A percentile compares a stretch with the other conserved stretches of the same genome.
Evolutionary conservation across 345 rosid species (phyloP).

Genomic region (Eucalyptus pauciflora): DNA sequence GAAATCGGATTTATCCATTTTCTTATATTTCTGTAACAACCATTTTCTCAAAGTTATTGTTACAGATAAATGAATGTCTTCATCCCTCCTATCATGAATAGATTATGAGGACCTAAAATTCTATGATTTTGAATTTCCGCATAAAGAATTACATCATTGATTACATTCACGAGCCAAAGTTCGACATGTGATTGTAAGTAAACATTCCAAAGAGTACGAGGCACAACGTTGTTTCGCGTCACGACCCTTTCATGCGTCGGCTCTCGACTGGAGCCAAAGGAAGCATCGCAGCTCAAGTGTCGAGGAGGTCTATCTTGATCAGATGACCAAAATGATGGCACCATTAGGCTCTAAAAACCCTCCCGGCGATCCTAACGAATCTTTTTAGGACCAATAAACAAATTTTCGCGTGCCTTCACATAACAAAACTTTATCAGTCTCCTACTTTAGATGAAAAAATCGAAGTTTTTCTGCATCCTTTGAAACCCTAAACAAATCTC

Average conservation of each 20-base stretch:
- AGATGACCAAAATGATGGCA: background rate
- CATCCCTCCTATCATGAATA: too few relatives aligned
- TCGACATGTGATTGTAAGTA: background rate
- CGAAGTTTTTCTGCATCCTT: background rate
- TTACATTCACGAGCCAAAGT: background rate
- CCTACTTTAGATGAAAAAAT: background rate
- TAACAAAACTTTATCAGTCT: background rate
- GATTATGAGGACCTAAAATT: too few relatives aligned
- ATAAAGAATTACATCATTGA: too few relatives aligned
- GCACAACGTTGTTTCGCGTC: background rate
- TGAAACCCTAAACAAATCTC: background rate
- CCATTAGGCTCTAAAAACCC: background rate
- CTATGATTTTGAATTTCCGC: background rate
- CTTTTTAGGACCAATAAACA: background rate
- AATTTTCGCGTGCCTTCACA: background rate
- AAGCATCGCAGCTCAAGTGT: background rate
- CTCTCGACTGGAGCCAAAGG: background rate
- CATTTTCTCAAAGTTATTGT: too few relatives aligned
- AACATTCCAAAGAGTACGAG: background rate
- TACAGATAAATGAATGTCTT: rapidly evolving
- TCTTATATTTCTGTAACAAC: too few relatives aligned
- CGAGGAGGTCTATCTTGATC: background rate
- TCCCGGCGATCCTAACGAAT: background rate
- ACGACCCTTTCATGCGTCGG: background rate
- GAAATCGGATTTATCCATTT: too few relatives aligned